These are phyloP conservation scores for Plantago lanceolata DNA, from an alignment of 305 asterid species.

Conservation along the genomic window DNA sequence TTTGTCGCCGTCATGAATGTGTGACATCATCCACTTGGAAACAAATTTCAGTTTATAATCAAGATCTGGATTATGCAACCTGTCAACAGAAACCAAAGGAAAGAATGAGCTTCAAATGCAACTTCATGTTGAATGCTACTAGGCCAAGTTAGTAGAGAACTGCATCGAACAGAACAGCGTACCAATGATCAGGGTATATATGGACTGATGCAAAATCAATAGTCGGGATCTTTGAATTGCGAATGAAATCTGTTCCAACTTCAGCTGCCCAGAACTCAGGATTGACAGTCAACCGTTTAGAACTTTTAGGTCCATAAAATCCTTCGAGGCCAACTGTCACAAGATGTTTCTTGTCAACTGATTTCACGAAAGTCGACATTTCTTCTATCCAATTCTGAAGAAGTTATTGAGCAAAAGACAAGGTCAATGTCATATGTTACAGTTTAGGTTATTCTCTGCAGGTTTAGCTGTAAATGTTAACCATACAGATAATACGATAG, in stretches of 20 bases:
- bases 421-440: not conserved
- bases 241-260: slow-evolving; percentile 85
- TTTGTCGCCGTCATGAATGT: slow-evolving; percentile 92
- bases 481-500: not conserved
- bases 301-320: slow-evolving; percentile 86
- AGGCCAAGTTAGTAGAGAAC: not conserved
- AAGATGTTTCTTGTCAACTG: slow-evolving; percentile 80
- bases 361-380: slow-evolving; percentile 78
- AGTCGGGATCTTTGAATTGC: slow-evolving; percentile 73
- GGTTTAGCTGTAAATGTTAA: not conserved
- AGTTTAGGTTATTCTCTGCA: not conserved
- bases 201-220: slow-evolving; percentile 95
- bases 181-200: slow-evolving; percentile 97
- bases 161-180: slow-evolving; percentile 2
- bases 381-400: slow-evolving; percentile 91
- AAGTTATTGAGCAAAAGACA: slow-evolving; percentile 6
- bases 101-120: not conserved
- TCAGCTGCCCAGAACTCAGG: slow-evolving; percentile 95
- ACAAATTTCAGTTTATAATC: slow-evolving; percentile 67
- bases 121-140: not conserved
- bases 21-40: slow-evolving; percentile 83
- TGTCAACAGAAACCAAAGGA: slow-evolving; percentile 20
- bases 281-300: slow-evolving; percentile 66
- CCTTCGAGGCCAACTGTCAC: slow-evolving; percentile 96
- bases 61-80: slow-evolving; percentile 70